Conservation (phyloP, 805 yeast species). For the Wickerhamiella siamensis region DNA sequence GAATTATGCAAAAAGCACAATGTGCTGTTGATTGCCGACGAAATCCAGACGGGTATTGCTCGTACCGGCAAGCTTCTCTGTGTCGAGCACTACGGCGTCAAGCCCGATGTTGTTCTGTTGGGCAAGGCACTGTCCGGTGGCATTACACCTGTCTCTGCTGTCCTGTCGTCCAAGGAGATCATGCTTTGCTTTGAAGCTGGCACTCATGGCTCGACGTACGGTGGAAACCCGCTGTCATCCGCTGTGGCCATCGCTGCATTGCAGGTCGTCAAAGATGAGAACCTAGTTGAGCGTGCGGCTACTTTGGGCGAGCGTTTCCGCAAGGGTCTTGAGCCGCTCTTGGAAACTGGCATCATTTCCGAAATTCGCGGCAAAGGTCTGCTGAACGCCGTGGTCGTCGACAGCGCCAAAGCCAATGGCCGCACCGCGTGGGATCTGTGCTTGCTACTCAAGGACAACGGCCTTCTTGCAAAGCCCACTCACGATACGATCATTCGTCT, state of each 20-base stretch:
- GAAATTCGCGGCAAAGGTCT: slow-evolving; percentile 75
- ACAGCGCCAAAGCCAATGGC: slow-evolving; percentile 68
- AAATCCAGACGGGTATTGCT: slow-evolving; percentile 94
- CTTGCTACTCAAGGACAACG: slow-evolving; percentile 70
- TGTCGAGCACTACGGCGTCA: slow-evolving; percentile 69
- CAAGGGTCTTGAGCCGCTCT: slow-evolving; percentile 26
- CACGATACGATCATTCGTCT: slow-evolving; percentile 90
- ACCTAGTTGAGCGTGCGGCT: slow-evolving; percentile 63
- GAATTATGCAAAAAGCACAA: slow-evolving; percentile 69
- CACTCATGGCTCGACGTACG: slow-evolving; percentile 94
- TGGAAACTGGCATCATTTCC: slow-evolving; percentile 36
- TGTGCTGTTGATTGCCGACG: slow-evolving; percentile 84
- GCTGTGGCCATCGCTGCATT: slow-evolving; percentile 88
- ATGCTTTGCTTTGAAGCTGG: slow-evolving; percentile 88
- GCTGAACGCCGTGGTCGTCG: slow-evolving; percentile 82
- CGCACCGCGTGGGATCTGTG: slow-evolving; percentile 95
- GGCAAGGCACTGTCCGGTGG: slow-evolving; percentile 97
- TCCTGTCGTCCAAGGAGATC: slow-evolving; percentile 74
- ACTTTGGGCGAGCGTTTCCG: slow-evolving; percentile 59
- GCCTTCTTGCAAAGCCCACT: slow-evolving; percentile 91
- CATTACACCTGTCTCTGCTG: slow-evolving; percentile 83
- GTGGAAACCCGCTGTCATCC: slow-evolving; percentile 93
- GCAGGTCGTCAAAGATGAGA: slow-evolving; percentile 77
- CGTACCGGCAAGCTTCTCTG: slow-evolving; percentile 92
- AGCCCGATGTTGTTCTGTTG: slow-evolving; percentile 77